Conservation (phyloP, 2,329 filamentous ascomycete genomes). For the Colletotrichum spaethianum region DNA sequence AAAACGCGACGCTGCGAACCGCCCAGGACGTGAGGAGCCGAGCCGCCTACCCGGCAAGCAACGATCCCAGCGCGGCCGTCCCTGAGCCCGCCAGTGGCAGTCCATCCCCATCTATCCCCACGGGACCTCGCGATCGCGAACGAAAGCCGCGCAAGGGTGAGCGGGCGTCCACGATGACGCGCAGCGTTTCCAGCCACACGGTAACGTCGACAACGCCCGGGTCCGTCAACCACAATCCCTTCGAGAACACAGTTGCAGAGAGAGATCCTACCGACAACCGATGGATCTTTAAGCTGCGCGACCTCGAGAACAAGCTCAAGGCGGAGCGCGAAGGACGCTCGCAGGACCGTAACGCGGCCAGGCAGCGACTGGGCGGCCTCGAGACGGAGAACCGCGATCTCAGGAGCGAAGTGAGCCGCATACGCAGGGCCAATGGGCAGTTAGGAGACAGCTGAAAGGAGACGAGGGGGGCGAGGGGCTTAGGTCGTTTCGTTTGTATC, state of each 20-base stretch:
- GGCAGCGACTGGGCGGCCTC: constrained; percentile 84
- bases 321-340: constrained; percentile 89
- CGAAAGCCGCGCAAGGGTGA: constrained; percentile 42
- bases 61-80: constrained; percentile 55
- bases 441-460: constrained; percentile 10
- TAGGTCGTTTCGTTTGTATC: constrained; percentile 12
- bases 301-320: constrained; percentile 90
- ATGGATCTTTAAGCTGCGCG: constrained; percentile 88
- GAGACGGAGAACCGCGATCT: constrained; percentile 81
- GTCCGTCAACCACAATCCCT: constrained; percentile 35
- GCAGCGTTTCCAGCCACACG: constrained; percentile 45
- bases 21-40: constrained; percentile 71
- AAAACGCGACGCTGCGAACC: constrained; percentile 78
- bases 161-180: constrained; percentile 49
- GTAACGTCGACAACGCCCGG: constrained; percentile 27
- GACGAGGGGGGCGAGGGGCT: neutral
- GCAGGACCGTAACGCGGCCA: constrained; percentile 86
- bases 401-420: constrained; percentile 70
- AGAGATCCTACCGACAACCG: constrained; percentile 72
- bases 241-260: constrained; percentile 48
- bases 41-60: constrained; percentile 58
- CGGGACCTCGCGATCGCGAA: constrained; percentile 63
- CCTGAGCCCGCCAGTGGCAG: constrained; percentile 57
- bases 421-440: constrained; percentile 37
- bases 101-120: constrained; percentile 68